phyloP scores from a whole-genome alignment of 2,329 filamentous ascomycete species.

The Pseudopyricularia cyperi region DNA sequence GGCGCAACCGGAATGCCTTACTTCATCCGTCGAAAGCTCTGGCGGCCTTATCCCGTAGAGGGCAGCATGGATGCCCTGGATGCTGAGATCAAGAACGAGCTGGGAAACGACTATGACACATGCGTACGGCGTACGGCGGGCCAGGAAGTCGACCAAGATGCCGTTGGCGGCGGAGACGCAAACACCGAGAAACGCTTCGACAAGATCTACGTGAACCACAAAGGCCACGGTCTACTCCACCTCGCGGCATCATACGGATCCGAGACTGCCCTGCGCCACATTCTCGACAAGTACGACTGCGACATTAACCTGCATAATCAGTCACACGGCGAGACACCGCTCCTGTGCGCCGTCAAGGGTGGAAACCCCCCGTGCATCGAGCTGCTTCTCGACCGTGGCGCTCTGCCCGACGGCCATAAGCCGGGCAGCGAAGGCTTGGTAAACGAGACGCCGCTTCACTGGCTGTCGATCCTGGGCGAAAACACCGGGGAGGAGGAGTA shows the following conservation, averaged over 20 bases:
- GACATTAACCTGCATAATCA: constrained; percentile 6
- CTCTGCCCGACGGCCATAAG: constrained; percentile 5
- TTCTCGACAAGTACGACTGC: constrained; percentile 5
- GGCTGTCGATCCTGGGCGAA: constrained; percentile 3
- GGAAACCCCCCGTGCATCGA: constrained; percentile 3
- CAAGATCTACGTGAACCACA: constrained; percentile 7
- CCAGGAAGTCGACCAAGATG: background rate
- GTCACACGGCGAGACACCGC: constrained; percentile 5
- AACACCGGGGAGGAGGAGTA: constrained; percentile 1
- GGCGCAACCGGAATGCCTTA: constrained; percentile 6
- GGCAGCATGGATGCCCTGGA: constrained; percentile 4
- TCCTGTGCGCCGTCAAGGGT: constrained; percentile 6
- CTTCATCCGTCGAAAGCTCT: constrained; percentile 4
- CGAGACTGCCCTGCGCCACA: constrained; percentile 2
- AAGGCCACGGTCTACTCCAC: constrained; percentile 7
- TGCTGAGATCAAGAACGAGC: constrained; percentile 4
- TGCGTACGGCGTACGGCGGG: constrained; percentile 2
- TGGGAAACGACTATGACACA: constrained; percentile 2
- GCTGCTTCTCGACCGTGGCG: constrained; percentile 6
- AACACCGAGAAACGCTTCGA: constrained; percentile 4
- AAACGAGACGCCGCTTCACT: constrained; percentile 7
- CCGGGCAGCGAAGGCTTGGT: constrained; percentile 2
- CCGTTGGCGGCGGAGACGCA: background rate
- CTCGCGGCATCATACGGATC: constrained; percentile 4
- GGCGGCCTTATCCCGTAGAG: constrained; percentile 2